A percentile compares a stretch with the other conserved stretches of the same genome.
Conservation (phyloP, 169 alveolate species). For the Plasmodium malariae region DNA sequence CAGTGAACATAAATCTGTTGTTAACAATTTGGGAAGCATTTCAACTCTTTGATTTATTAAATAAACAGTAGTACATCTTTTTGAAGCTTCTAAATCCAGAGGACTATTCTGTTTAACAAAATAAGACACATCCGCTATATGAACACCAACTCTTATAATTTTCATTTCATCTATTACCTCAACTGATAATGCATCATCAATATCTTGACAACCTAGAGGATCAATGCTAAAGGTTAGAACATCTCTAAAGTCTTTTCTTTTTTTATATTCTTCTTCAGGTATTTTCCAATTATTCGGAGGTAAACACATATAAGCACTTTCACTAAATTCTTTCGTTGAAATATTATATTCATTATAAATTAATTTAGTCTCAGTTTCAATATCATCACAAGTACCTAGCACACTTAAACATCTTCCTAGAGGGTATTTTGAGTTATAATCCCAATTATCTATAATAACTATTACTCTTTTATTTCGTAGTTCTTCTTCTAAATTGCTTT, state of each 20-base stretch:
- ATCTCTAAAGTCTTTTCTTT: constrained; percentile 89
- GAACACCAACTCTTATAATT: constrained; percentile 95
- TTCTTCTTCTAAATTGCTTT: constrained; percentile 84
- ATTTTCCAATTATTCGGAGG: constrained; percentile 94
- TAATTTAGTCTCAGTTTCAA: constrained; percentile 90
- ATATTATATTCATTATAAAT: constrained; percentile 88
- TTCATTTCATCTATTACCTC: constrained; percentile 85
- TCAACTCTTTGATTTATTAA: constrained; percentile 98
- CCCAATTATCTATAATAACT: constrained; percentile 93
- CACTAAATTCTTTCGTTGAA: constrained; percentile 90
- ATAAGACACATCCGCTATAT: constrained; percentile 99
- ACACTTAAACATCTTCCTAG: constrained; percentile 94
- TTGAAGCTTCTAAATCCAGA: constrained; percentile 98
- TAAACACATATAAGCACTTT: constrained; percentile 93
- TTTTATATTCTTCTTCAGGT: constrained; percentile 86
- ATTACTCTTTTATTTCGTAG: constrained; percentile 93
- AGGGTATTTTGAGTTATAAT: constrained; percentile 88
- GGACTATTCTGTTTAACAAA: constrained; percentile 96
- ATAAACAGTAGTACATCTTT: constrained; percentile 96
- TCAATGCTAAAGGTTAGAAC: constrained; percentile 96
- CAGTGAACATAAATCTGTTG: constrained; percentile 96
- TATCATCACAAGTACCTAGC: constrained; percentile 93
- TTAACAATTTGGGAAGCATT: constrained; percentile 98
- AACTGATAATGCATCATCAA: constrained; percentile 97
- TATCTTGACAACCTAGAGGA: constrained; percentile 99